Conservation (phyloP, 805 yeast species). For the Cyberlindnera euphorbiiphila region DNA sequence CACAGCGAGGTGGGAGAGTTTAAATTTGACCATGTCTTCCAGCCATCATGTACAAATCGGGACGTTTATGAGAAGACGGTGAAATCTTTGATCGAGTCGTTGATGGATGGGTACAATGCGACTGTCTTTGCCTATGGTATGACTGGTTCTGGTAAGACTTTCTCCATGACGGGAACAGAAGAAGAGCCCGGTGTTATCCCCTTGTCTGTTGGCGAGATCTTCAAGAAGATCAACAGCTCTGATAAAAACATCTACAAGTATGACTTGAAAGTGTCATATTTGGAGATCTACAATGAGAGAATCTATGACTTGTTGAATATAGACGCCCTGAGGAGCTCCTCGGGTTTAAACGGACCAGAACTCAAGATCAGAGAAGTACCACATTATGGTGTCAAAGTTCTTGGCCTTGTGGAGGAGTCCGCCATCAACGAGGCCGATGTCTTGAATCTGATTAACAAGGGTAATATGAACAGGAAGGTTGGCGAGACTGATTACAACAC, state of each 20-base stretch:
- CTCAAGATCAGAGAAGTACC: slow-evolving; percentile 77
- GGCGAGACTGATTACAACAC: slow-evolving; percentile 88
- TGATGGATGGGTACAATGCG: slow-evolving; percentile 74
- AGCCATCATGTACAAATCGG: slow-evolving; percentile 47
- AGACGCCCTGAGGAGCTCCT: slow-evolving; percentile 15
- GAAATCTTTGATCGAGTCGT: slow-evolving; percentile 47
- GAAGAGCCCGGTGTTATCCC: slow-evolving; percentile 78
- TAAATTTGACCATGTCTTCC: slow-evolving; percentile 75
- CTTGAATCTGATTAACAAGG: slow-evolving; percentile 53
- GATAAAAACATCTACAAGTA: slow-evolving; percentile 31
- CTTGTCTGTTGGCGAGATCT: slow-evolving; percentile 66
- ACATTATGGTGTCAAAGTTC: slow-evolving; percentile 63
- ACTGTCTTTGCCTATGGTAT: slow-evolving; percentile 96
- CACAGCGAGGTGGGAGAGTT: slow-evolving; percentile 61
- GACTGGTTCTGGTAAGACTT: slow-evolving; percentile 94
- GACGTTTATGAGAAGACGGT: slow-evolving; percentile 60
- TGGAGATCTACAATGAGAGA: slow-evolving; percentile 93
- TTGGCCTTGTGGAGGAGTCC: slow-evolving; percentile 63
- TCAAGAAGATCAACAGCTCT: slow-evolving; percentile 30
- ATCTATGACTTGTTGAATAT: slow-evolving; percentile 67
- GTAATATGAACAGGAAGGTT: slow-evolving; percentile 73
- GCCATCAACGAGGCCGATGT: slow-evolving; percentile 60
- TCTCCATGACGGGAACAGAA: slow-evolving; percentile 72
- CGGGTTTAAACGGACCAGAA: too few species aligned
- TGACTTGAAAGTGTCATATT: slow-evolving; percentile 61